Conservation (phyloP, 352 stramenopile genomes). For the Plasmopara viticola region DNA sequence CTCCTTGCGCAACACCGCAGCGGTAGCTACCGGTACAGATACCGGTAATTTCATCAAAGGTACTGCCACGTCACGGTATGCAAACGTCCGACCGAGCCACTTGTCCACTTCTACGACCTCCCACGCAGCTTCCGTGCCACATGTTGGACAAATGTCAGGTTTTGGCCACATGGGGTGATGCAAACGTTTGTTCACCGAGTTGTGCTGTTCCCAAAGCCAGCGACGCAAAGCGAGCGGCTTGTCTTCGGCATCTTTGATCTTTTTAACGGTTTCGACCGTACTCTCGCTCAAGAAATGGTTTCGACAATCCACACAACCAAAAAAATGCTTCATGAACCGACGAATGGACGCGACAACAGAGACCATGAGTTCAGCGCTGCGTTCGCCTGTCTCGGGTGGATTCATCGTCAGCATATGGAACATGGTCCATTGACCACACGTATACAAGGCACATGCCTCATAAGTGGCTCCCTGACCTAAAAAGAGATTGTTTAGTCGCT, state of each 20-base stretch:
- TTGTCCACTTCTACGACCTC: conserved; percentile 67
- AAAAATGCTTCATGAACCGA: conserved; percentile 83
- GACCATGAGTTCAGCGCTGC: conserved; percentile 48
- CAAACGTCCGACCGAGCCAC: conserved; percentile 60
- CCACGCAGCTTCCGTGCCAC: conserved; percentile 53
- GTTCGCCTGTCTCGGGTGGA: conserved; percentile 30
- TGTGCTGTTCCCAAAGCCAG: conserved; percentile 84
- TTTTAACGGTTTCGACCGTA: conserved; percentile 58
- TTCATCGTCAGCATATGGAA: conserved; percentile 85
- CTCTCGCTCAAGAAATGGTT: conserved; percentile 79
- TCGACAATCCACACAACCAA: conserved; percentile 70
- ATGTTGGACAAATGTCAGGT: conserved; percentile 60
- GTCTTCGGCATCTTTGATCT: conserved; percentile 53
- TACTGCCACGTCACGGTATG: conserved; percentile 50
- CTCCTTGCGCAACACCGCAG: conserved; percentile 22
- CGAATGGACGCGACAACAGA: conserved; percentile 69
- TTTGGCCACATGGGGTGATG: conserved; percentile 76
- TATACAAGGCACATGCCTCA: conserved; percentile 68
- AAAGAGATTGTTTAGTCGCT: conserved; percentile 59
- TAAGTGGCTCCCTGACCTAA: conserved; percentile 56
- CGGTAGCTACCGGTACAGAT: conserved; percentile 11
- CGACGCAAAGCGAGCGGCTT: conserved; percentile 60
- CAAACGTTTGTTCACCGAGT: conserved; percentile 74
- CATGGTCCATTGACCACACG: conserved; percentile 82
- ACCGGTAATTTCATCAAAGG: conserved; percentile 24